Evolutionary conservation across 2,329 filamentous ascomycete species (phyloP), one percentile per base, ranked within the genome.

Genomic region (Aspergillus pseudonomiae): DNA sequence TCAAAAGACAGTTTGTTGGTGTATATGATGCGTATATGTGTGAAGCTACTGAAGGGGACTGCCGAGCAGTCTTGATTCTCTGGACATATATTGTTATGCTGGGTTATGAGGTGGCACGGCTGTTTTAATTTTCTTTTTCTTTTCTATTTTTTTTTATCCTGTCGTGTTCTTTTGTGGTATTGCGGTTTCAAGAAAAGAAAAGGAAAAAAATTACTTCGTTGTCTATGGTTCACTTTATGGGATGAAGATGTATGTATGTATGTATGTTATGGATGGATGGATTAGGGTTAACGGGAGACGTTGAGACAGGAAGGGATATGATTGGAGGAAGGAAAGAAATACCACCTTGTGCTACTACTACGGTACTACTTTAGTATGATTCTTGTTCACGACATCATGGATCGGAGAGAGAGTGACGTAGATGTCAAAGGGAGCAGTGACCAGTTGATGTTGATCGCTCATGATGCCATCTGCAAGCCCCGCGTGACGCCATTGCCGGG

Each of bases 401-500:
- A 41, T 41, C 10, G 10, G 41, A 21, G 41, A n/a, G 14, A 24
- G 43, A 21, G 54, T 32, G 59, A 34, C 19, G 62, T 45, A 54
- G 36, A 36, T 1, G 4, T n/a, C 54, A 16, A 16, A 6, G 2
- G 6, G 16, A 41, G 16, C 14, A 12, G 11, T 14, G 9, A 16
- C 36, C 36, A 41, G 36, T 41, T 41, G 36, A 41, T 7, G 36
- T 19, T 41, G 36, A 39, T 36, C 30, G 14, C 65, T 63, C 60
- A 74, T 74, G 71, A 73, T 73, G 68, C 68, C 67, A 70, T 67
- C 58, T 60, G 60, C 63, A 70, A 63, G 59, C 61, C 46, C 66
- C 60, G 68, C 48, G 72, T 76, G 74, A 76, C 74, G 73, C 71
- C 67, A 71, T 70, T 77, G 77, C 76, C 48, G 48, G 48, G 48